Evolutionary conservation across 2,329 filamentous ascomycete species (phyloP), one percentile per base, ranked within the genome.

Genomic region (Sporothrix mexicana): DNA sequence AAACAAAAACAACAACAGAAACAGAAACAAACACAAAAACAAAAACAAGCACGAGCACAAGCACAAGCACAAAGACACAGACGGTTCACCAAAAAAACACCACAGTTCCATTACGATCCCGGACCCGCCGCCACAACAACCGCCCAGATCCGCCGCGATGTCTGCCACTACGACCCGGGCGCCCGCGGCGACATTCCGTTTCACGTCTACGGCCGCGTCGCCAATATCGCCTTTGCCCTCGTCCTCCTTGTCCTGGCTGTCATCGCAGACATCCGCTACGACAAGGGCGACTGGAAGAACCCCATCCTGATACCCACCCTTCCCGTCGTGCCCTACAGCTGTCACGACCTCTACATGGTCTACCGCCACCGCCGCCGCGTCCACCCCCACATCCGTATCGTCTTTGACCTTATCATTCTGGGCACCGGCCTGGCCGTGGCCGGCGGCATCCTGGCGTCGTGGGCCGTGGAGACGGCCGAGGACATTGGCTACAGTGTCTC

Each of bases 401-500:
- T 70, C 17, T 73, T 70, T 67, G 71, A 73, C 67, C 67, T 57
- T 45, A 15, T 64, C 6, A 23, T n/a, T 9, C 45, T 70, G 3
- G 71, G 66, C 66, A n/a, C 57, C 0, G 71, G 71, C 10, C 57
- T 55, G 23, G 57, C 71, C 57, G 49, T 73, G 2, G 71, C 66
- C 53, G 57, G 25, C 30, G 71, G 71, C 0, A 66, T 73, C 36
- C 30, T 73, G 12, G 47, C 59, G 23, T 8, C 45, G 2, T 64
- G 41, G 43, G 36, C 67, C 10, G n/a, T 36, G 25, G 17, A 43
- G 20, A 3, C 62, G 23, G 53, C 55, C 1, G 41, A 45, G 0
- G 41, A 66, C 9, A 45, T 66, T 6, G 43, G 41, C 41, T 66
- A 66, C 41, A 25, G 6, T 10, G 6, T 51, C n/a, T 69, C 47